Evolutionary conservation across 257 asterid species (phyloP), one percentile per base, ranked within the genome.

Genomic region (Capsicum rhomboideum): DNA sequence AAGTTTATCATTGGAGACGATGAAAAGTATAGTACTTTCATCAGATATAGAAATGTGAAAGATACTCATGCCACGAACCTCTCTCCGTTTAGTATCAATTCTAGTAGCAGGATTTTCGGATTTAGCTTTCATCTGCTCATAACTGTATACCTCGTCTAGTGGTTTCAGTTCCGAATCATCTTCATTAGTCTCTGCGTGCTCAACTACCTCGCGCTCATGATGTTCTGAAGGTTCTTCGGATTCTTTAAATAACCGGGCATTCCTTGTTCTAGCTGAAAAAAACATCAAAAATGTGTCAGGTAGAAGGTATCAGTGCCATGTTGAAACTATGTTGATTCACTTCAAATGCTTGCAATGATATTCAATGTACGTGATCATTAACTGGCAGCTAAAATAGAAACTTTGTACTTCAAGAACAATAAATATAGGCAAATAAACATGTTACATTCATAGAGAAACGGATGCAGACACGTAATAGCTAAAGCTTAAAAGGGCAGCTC

Each of bases 81-180:
- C 99, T 93, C 99, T 92, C 10, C 94, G 91, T 85, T 92, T 93
- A 44, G 91, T 93, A 85, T 97, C 98, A 74, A 97, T 97, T 82
- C 98, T 98, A 2, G 91, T 89, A 49, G 90, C 95, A 59, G 98
- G 98, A 64, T 95, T 91, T 10, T 93, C 95, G 1, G 99, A 93
- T 90, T 93, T 95, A 72, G 95, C 97, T 93, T 72, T 97, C 88
- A 97, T 88, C 79, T 84, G 91, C 29, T 93, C 99, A 79, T 95
- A 97, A 55, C 92, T 89, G 44, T 92, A 93, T 66, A 85, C 97
- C 53, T 85, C 91, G 53, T 88, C 94, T 54, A 68, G 72, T 80
- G 89, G 86, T 74, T 86, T 91, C 37, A 21, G 77, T 69, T 85
- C 92, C 12, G 12, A 14, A 90, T 29, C 42, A 11, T 28, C 97